Evolutionary conservation across 495 filamentous ascomycete species (phyloP), one percentile per base, ranked within the genome.

Genomic region (Aspergillus nanangensis): DNA sequence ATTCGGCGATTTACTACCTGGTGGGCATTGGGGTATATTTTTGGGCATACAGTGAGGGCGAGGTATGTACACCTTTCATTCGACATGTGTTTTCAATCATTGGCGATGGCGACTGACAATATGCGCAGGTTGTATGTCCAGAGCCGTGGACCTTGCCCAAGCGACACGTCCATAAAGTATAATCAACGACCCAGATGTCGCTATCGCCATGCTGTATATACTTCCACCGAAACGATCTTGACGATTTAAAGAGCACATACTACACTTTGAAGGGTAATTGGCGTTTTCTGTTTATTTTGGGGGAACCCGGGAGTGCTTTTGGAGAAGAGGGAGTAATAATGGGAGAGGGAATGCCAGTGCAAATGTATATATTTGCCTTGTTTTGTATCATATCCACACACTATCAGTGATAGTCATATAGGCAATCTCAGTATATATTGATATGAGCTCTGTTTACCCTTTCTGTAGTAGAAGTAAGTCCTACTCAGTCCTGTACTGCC

Each of bases 1-100:
- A 99, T 57, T 76, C 91, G 21, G 94, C 88, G 3, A 69, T 97
- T 31, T 99, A 97, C 62, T 95, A 97, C 67, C 58, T 92, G 9
- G 81, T 97, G 42, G 94, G 89, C 0, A 80, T 94, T 61, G 80
- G 61, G 3, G 86, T 90, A 4, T 99, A 96, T 60, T 96, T 96
- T 57, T 96, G 93, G 90, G 94, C 87, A 0, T 97, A 92, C 56
- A 90, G 82, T 51, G 93, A 97, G 70, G 94, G 94, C 63, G 94
- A 99, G 85, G 90, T 96, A 63, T 54, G 84, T 66, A 42, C 1
- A 34, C 8, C 7, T 13, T 21, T 22, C 20, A 23, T 39, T 10
- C 37, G 14, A 7, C 25, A 19, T 11, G 10, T 23, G 37, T 21
- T 31, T 13, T 22, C 8, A 21, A 4, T 42, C 36, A 13, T 24